phyloP scores from a whole-genome alignment of 2,329 filamentous ascomycete species.

The Phyllosticta citriasiana region DNA sequence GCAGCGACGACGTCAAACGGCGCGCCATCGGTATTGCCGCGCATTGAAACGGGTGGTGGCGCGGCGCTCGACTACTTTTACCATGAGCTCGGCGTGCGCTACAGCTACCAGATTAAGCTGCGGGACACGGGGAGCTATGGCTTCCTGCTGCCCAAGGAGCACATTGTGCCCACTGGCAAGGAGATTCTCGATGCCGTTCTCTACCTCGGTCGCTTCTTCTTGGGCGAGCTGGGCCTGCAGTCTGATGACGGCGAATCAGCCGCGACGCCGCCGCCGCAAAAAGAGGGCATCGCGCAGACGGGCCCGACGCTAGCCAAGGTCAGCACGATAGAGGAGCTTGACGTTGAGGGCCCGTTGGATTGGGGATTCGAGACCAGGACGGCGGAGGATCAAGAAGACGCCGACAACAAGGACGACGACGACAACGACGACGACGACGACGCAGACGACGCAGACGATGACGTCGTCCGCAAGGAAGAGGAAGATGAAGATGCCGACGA shows the following conservation, averaged over 20 bases:
- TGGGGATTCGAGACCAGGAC: not conserved
- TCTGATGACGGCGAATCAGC: not conserved
- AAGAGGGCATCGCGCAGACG: not conserved
- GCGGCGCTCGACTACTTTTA: slow-evolving; percentile 94
- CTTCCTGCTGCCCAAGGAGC: slow-evolving; percentile 75
- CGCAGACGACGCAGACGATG: not conserved
- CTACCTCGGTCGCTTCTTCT: slow-evolving; percentile 72
- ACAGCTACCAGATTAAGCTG: slow-evolving; percentile 89
- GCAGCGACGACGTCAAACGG: slow-evolving; percentile 24
- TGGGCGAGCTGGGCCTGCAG: slow-evolving; percentile 35
- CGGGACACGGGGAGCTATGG: slow-evolving; percentile 90
- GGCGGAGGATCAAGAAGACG: not conserved
- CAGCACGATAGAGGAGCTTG: not conserved
- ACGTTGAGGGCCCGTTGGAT: not conserved
- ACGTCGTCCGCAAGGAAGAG: not conserved
- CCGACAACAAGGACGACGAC: not conserved
- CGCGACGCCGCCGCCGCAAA: not conserved
- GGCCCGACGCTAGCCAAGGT: not conserved
- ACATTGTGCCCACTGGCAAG: slow-evolving; percentile 82
- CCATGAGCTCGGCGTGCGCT: slow-evolving; percentile 70
- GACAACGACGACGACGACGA: not conserved
- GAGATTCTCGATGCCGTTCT: slow-evolving; percentile 77
- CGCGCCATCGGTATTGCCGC: slow-evolving; percentile 32
- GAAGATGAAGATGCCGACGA: not conserved
- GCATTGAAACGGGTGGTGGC: slow-evolving; percentile 68